Percentiles rank a stretch among this genome's conserved stretches.
phyloP scores from a whole-genome alignment of 2,329 filamentous ascomycete genomes.

The Beauveria brongniartii region DNA sequence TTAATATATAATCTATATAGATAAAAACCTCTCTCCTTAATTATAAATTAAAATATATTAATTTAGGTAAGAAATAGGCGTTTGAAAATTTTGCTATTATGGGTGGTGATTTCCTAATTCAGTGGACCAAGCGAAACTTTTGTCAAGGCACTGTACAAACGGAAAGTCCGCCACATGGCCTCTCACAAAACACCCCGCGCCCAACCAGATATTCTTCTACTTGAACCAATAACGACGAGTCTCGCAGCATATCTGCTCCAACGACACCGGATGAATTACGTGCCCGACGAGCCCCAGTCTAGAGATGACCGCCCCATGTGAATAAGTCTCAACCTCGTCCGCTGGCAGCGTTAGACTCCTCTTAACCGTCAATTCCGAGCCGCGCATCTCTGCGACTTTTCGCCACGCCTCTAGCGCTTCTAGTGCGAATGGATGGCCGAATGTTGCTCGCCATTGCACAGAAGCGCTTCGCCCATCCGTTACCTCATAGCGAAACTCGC shows the following conservation, averaged over 20 bases:
- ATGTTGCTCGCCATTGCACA: background rate
- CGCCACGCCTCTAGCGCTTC: background rate
- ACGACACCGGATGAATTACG: background rate
- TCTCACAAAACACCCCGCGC: background rate
- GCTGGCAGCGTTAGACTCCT: background rate
- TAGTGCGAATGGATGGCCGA: background rate
- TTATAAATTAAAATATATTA: no score
- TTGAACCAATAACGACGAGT: background rate
- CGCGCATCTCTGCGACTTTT: background rate
- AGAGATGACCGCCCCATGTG: background rate
- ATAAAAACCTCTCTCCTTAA: no score
- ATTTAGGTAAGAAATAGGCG: no score
- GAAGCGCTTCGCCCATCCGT: background rate
- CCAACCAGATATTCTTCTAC: background rate
- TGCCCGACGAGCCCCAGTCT: background rate
- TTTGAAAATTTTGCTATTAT: no score
- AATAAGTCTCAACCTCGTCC: background rate
- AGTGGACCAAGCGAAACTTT: no score
- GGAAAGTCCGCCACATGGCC: no score
- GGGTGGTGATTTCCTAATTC: no score
- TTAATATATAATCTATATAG: no score
- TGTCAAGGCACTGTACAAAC: no score
- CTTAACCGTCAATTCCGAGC: background rate
- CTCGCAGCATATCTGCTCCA: background rate
- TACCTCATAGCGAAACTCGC: background rate